These are phyloP conservation scores for Scytalidium lignicola DNA, from an alignment of 2,329 filamentous ascomycete species.

Conservation along the genomic window DNA sequence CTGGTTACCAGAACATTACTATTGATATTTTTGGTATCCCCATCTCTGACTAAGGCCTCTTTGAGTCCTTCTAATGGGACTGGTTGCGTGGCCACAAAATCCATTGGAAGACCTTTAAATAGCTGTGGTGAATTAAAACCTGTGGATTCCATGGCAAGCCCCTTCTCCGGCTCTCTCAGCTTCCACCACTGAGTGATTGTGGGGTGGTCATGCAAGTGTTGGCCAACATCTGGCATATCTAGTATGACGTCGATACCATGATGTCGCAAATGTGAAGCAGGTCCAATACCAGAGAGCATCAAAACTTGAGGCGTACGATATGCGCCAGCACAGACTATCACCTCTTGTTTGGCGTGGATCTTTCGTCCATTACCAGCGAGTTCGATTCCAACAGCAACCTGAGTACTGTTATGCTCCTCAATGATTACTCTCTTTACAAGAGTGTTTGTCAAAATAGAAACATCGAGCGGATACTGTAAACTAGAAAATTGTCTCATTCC, in stretches of 20 bases:
- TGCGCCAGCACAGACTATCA: slow-evolving; percentile 41
- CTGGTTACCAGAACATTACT: not conserved
- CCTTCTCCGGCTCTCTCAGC: slow-evolving; percentile 6
- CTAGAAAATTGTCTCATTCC: slow-evolving; percentile 25
- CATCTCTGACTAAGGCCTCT: not conserved
- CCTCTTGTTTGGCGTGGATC: slow-evolving; percentile 25
- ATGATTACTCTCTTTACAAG: slow-evolving; percentile 18
- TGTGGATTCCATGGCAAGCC: slow-evolving; percentile 2
- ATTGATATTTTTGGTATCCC: not conserved
- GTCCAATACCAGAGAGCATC: slow-evolving; percentile 44
- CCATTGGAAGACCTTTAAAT: slow-evolving; percentile 3
- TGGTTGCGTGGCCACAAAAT: not conserved
- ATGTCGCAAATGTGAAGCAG: slow-evolving; percentile 33
- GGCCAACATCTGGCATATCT: slow-evolving; percentile 7
- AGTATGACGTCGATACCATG: slow-evolving; percentile 14
- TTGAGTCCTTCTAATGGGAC: not conserved
- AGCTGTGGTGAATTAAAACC: not conserved
- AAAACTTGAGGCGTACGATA: slow-evolving; percentile 46
- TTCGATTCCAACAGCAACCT: slow-evolving; percentile 6
- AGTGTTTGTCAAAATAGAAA: slow-evolving; percentile 22
- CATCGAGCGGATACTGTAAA: slow-evolving; percentile 21
- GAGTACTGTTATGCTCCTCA: slow-evolving; percentile 5
- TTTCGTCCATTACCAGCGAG: slow-evolving; percentile 4
- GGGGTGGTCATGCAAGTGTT: slow-evolving; percentile 10
- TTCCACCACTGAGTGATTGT: slow-evolving; percentile 9